phyloP scores from a whole-genome alignment of 2,329 filamentous ascomycete genomes.

The Mariannaea elegans region DNA sequence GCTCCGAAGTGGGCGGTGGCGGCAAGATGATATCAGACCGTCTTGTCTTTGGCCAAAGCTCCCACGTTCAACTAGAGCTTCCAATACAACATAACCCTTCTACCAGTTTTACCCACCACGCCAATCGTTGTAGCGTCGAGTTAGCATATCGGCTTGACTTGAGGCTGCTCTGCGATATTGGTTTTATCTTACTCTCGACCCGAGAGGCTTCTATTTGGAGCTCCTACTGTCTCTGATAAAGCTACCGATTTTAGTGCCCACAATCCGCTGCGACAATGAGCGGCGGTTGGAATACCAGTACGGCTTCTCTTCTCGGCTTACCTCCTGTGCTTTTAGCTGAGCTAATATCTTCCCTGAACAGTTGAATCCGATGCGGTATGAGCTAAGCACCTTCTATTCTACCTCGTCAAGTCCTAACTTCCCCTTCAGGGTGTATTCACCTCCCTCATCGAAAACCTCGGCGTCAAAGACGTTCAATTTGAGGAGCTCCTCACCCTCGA shows the following conservation, averaged over 20 bases:
- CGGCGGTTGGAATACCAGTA: constrained; percentile 93
- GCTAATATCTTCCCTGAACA: constrained; percentile 38
- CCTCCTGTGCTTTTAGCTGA: constrained; percentile 13
- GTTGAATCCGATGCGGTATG: constrained; percentile 92
- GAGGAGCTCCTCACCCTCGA: constrained; percentile 95
- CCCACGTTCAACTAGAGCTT: constrained; percentile 1
- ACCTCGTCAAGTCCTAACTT: no score
- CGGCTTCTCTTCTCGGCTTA: constrained; percentile 34
- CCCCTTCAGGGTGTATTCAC: constrained; percentile 85
- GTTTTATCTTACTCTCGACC: background rate
- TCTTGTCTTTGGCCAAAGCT: constrained; percentile 21
- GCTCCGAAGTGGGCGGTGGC: constrained; percentile 19
- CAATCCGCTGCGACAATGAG: constrained; percentile 60
- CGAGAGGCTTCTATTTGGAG: background rate
- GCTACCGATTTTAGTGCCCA: background rate
- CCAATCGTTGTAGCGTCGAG: background rate
- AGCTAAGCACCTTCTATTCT: constrained; percentile 3
- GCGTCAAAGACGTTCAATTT: constrained; percentile 93
- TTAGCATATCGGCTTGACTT: background rate
- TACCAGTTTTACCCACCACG: background rate
- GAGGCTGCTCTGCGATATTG: background rate
- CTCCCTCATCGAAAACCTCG: constrained; percentile 89
- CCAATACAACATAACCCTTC: constrained; percentile 22
- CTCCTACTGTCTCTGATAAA: background rate
- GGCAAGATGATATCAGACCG: constrained; percentile 38